Percentiles rank a stretch among this genome's conserved stretches.
Conservation (phyloP, 495 filamentous ascomycete species). For the Hypoxylon trugodes region DNA sequence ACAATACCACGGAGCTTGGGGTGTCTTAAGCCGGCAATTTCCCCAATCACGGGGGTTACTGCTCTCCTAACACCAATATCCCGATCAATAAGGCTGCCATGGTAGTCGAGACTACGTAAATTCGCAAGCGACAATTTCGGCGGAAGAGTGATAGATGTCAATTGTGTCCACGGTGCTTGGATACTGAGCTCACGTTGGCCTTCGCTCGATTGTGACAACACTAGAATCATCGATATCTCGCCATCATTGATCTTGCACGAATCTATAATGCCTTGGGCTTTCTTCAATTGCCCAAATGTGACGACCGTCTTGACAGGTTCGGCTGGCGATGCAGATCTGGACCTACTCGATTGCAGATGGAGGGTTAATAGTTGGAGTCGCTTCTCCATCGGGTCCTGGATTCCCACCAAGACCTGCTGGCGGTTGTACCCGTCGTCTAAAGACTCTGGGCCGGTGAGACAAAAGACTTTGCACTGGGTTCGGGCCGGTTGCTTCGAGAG, state of each 20-base stretch:
- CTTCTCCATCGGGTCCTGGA: constrained; percentile 72
- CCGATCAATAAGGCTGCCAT: constrained; percentile 45
- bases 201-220: constrained; percentile 70
- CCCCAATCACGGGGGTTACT: constrained; percentile 43
- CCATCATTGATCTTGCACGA: constrained; percentile 78
- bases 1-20: constrained; percentile 63
- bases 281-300: constrained; percentile 53
- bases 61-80: constrained; percentile 42
- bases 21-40: constrained; percentile 55
- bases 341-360: constrained; percentile 51
- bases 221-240: constrained; percentile 70
- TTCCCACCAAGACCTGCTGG: constrained; percentile 68
- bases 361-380: constrained; percentile 74
- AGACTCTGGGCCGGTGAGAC: constrained; percentile 65
- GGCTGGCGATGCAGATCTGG: constrained; percentile 7
- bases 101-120: constrained; percentile 49
- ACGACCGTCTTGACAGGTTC: constrained; percentile 45
- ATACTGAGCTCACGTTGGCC: constrained; percentile 71
- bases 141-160: constrained; percentile 63
- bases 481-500: constrained; percentile 56
- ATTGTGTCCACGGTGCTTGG: constrained; percentile 77
- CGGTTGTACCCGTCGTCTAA: constrained; percentile 58
- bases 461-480: constrained; percentile 68
- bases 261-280: constrained; percentile 72
- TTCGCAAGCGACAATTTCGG: constrained; percentile 51